These are phyloP conservation scores for Leucoagaricus sp. DNA, from an alignment of 1,284 basidiomycete species.

Conservation along the genomic window DNA sequence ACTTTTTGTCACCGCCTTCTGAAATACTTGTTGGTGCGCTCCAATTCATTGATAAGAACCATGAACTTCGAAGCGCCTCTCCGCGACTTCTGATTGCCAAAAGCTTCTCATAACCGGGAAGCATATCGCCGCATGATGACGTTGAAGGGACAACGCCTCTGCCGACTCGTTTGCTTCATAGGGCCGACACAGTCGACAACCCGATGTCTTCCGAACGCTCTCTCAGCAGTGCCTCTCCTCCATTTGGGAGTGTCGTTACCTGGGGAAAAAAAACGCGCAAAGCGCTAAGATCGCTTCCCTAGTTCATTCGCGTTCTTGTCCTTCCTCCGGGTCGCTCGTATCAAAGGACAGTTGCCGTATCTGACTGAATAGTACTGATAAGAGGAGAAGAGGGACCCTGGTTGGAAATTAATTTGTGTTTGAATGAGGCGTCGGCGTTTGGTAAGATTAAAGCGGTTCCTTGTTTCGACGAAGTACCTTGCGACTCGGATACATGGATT, in stretches of 20 bases:
- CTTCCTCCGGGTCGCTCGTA: slow-evolving; percentile 11
- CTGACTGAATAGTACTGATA: neutral
- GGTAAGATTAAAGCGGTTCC: neutral
- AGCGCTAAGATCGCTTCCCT: neutral
- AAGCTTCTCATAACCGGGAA: neutral
- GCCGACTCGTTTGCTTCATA: neutral
- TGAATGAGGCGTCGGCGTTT: neutral
- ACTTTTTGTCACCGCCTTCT: too few relatives aligned
- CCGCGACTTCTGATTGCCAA: too few relatives aligned
- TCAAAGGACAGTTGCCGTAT: neutral
- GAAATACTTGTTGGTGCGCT: too few relatives aligned
- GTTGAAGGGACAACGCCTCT: neutral
- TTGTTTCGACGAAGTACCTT: neutral
- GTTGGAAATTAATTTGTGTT: neutral
- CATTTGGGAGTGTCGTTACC: neutral
- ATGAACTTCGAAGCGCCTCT: too few relatives aligned
- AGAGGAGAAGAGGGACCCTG: neutral
- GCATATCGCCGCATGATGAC: slow-evolving; percentile 3
- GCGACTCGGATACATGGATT: neutral
- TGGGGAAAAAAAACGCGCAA: neutral
- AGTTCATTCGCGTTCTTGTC: neutral
- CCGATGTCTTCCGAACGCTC: slow-evolving; percentile 1
- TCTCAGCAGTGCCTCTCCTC: neutral
- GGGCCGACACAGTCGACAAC: slow-evolving; percentile 6
- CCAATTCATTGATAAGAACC: too few relatives aligned